Conservation (phyloP, 495 filamentous ascomycete species). For the Aspergillus homomorphus region DNA sequence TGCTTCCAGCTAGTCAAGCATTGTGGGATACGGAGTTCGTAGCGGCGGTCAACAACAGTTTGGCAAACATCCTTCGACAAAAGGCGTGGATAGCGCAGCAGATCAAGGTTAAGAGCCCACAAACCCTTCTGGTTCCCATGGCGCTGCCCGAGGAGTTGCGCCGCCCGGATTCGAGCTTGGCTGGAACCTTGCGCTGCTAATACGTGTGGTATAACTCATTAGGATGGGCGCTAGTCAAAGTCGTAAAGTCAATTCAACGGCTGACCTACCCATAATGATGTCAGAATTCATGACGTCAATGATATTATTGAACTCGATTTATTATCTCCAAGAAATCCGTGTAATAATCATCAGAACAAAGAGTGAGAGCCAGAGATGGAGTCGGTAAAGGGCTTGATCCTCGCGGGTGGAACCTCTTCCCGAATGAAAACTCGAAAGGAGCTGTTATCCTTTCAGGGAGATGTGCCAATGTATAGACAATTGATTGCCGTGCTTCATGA, state of each 20-base stretch:
- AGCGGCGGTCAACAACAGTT: conserved; percentile 8
- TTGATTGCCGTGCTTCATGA: conserved; percentile 15
- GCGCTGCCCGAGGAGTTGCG: too few species aligned
- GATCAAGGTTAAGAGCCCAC: conserved; percentile 18
- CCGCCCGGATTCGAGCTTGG: too few species aligned
- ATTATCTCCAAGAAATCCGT: too few species aligned
- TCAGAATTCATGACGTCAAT: background rate
- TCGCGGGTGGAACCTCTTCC: conserved; percentile 21
- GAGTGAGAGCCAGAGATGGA: background rate
- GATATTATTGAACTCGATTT: too few species aligned
- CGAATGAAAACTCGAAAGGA: conserved; percentile 25
- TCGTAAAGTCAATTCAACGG: too few species aligned
- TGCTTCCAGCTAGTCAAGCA: conserved; percentile 17
- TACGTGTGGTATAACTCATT: too few species aligned
- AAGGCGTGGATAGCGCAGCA: conserved; percentile 15
- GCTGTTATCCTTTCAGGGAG: conserved; percentile 15
- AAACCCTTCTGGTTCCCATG: conserved; percentile 15
- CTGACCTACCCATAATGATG: too few species aligned
- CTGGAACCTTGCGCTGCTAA: too few species aligned
- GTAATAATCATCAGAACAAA: too few species aligned
- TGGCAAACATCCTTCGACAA: conserved; percentile 9
- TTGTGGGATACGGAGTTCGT: conserved; percentile 18
- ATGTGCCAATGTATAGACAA: conserved; percentile 18
- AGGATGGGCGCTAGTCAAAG: too few species aligned
- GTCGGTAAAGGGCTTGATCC: conserved; percentile 11